Evolutionary conservation across 495 filamentous ascomycete genomes (phyloP).

Genomic region (Schizothecium vesticola): DNA sequence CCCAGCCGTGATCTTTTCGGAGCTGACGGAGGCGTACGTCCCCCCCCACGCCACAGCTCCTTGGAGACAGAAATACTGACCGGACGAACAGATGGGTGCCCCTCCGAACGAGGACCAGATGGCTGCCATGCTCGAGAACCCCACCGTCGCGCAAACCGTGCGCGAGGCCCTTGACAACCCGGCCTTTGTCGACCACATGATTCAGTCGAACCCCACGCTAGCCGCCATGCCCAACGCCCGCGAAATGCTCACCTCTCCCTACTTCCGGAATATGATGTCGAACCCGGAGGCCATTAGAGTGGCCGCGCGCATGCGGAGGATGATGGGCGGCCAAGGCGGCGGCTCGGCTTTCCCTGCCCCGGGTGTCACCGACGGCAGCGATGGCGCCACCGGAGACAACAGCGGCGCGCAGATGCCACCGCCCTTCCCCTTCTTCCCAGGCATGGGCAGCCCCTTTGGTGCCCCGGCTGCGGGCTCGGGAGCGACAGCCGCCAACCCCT

Average conservation of each 20-base stretch:
- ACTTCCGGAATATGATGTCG: conserved; percentile 92
- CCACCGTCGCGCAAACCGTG: conserved; percentile 72
- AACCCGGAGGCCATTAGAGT: conserved; percentile 77
- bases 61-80: conserved; percentile 21
- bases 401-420: conserved; percentile 14
- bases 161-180: conserved; percentile 95
- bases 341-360: conserved; percentile 71
- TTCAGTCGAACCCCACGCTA: conserved; percentile 80
- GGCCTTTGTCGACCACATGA: conserved; percentile 85
- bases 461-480: conserved; percentile 18
- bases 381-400: conserved; percentile 28
- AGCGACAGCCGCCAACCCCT: conserved; percentile 58
- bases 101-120: conserved; percentile 73
- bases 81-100: conserved; percentile 71
- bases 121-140: conserved; percentile 79
- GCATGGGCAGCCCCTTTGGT: conserved; percentile 25
- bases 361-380: conserved; percentile 72
- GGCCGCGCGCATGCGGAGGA: conserved; percentile 71
- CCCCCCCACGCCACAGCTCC: not conserved
- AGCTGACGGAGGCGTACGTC: conserved; percentile 90
- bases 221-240: conserved; percentile 77
- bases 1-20: conserved; percentile 89
- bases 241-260: conserved; percentile 76
- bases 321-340: conserved; percentile 52
- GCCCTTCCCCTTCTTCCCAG: conserved; percentile 29